Percentiles rank a stretch among this genome's conserved stretches.
Conservation (phyloP, 768 basidiomycete genomes). For the Suillus occidentalis region DNA sequence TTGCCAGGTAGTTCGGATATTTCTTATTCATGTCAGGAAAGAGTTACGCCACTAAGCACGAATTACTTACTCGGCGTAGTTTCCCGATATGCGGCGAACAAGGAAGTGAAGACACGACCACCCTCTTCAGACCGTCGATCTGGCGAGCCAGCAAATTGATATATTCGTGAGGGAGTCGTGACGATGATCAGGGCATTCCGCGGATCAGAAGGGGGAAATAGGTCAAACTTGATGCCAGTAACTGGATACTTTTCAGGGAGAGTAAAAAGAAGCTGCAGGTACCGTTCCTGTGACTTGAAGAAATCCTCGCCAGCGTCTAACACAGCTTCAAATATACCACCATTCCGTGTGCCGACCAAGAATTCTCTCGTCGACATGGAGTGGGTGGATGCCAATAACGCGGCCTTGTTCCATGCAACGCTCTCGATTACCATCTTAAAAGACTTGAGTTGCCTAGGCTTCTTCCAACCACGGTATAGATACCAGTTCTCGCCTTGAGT, state of each 20-base stretch:
- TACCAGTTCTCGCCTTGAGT: conserved; percentile 94
- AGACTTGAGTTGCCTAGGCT: conserved; percentile 73
- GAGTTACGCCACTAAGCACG: conserved; percentile 2
- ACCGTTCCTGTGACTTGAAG: conserved; percentile 86
- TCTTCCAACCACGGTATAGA: conserved; percentile 76
- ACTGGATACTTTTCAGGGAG: conserved; percentile 81
- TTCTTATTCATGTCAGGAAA: conserved; percentile 49
- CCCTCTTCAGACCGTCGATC: conserved; percentile 73
- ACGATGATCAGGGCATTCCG: conserved; percentile 70
- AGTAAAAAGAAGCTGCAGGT: conserved; percentile 70
- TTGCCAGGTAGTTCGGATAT: conserved; percentile 89
- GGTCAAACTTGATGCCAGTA: conserved; percentile 82
- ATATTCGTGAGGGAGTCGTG: conserved; percentile 86
- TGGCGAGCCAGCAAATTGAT: conserved; percentile 78
- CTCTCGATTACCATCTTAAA: conserved; percentile 90
- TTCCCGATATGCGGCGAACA: conserved; percentile 77
- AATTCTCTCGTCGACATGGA: conserved; percentile 81
- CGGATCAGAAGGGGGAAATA: conserved; percentile 63
- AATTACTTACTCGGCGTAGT: conserved; percentile 70
- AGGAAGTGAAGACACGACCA: conserved; percentile 67
- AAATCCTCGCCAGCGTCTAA: conserved; percentile 91
- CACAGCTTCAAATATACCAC: conserved; percentile 84
- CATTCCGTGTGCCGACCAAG: conserved; percentile 82
- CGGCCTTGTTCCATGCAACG: conserved; percentile 85
- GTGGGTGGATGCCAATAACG: conserved; percentile 61